phyloP scores from a whole-genome alignment of 768 basidiomycete genomes.

The Calocybe indica region DNA sequence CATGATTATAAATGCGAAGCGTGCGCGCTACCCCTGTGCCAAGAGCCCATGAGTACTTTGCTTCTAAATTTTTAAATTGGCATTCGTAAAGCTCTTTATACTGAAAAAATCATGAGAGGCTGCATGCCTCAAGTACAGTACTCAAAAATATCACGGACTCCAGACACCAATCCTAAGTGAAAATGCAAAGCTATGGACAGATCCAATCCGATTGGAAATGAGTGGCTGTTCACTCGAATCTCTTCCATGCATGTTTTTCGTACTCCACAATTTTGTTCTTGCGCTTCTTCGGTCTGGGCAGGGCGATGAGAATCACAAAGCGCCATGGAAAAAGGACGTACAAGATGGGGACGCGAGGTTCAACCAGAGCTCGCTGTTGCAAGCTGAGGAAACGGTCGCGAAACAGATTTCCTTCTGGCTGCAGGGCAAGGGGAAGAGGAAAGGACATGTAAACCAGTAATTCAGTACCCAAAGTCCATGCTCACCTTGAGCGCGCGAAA shows the following conservation, averaged over 20 bases:
- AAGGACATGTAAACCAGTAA: slow-evolving; percentile 1
- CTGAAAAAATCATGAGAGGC: too few relatives aligned
- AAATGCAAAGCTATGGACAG: too few relatives aligned
- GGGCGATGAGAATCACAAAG: background rate
- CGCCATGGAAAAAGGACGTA: slow-evolving; percentile 27
- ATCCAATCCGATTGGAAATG: too few relatives aligned
- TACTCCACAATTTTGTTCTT: slow-evolving; percentile 54
- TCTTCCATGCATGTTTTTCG: slow-evolving; percentile 78
- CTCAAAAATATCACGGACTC: too few relatives aligned
- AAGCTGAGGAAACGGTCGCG: slow-evolving; percentile 82
- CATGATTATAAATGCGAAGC: slow-evolving; percentile 35
- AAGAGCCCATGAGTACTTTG: slow-evolving; percentile 34
- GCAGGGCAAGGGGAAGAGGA: background rate
- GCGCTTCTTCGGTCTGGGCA: slow-evolving; percentile 43
- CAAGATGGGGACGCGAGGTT: slow-evolving; percentile 79
- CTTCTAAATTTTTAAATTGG: too few relatives aligned
- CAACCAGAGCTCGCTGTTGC: slow-evolving; percentile 82
- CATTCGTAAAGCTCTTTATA: too few relatives aligned
- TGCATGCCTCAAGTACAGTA: too few relatives aligned
- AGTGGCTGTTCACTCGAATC: slow-evolving; percentile 39
- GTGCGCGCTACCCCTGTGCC: slow-evolving; percentile 59
- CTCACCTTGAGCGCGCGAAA: slow-evolving; percentile 77
- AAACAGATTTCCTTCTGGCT: slow-evolving; percentile 95
- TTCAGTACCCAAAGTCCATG: slow-evolving; percentile 4
- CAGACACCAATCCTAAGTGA: too few relatives aligned